phyloP scores from a whole-genome alignment of 306 rosid species.

The Medicago ruthenica region DNA sequence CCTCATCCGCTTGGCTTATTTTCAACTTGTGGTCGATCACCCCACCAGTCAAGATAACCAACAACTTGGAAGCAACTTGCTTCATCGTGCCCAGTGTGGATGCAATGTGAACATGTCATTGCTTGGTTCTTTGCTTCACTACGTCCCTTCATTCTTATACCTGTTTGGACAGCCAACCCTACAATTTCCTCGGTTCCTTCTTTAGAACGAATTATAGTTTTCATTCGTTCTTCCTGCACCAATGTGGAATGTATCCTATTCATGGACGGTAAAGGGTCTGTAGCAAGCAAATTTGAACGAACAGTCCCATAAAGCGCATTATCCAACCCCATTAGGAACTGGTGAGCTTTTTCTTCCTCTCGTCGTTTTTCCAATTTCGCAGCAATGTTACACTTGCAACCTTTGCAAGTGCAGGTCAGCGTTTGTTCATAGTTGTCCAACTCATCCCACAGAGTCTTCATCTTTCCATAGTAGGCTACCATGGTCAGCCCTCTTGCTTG shows the following conservation, averaged over 20 bases:
- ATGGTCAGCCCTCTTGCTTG: neutral
- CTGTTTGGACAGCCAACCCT: neutral
- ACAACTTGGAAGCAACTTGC: neutral
- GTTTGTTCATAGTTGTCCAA: too few species aligned
- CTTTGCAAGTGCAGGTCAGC: too few species aligned
- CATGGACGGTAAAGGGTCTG: neutral
- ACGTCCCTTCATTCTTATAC: neutral
- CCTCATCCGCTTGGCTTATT: neutral
- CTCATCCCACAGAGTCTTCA: too few species aligned
- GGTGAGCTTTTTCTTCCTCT: neutral
- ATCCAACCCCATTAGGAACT: neutral
- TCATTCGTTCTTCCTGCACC: too few species aligned
- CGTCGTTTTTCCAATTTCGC: neutral
- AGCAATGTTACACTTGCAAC: neutral
- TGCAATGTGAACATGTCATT: neutral
- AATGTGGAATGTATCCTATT: neutral
- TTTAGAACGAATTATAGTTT: neutral
- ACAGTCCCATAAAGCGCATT: neutral
- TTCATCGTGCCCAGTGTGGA: neutral
- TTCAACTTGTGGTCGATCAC: neutral
- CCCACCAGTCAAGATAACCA: neutral
- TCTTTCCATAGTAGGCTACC: neutral
- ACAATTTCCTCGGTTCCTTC: neutral
- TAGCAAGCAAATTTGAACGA: neutral
- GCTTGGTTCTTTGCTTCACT: neutral